These are phyloP conservation scores for Candida sanyaensis DNA, from an alignment of 1,139 yeast genomes.

Conservation along the genomic window DNA sequence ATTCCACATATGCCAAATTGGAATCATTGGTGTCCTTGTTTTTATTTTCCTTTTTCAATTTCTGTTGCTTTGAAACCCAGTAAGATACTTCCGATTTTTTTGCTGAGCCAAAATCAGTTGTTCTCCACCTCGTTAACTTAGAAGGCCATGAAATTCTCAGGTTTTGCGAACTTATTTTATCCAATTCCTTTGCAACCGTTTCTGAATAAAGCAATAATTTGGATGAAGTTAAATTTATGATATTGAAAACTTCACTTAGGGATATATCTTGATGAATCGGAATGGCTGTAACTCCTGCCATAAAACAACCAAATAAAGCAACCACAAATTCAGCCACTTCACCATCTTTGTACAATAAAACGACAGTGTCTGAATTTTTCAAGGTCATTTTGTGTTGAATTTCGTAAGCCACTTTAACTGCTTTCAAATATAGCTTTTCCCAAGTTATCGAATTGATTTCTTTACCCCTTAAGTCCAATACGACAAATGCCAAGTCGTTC, in stretches of 20 bases:
- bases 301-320: constrained; percentile 87
- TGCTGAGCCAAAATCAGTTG: constrained; percentile 84
- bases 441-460: constrained; percentile 77
- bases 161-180: constrained; percentile 48
- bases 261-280: constrained; percentile 81
- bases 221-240: constrained; percentile 73
- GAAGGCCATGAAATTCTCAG: constrained; percentile 43
- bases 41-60: constrained; percentile 31
- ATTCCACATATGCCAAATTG: constrained; percentile 92
- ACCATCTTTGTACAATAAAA: constrained; percentile 77
- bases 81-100: constrained; percentile 38
- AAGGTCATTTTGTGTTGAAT: constrained; percentile 70
- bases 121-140: constrained; percentile 69
- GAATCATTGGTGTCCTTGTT: constrained; percentile 23
- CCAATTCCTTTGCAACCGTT: constrained; percentile 68
- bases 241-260: constrained; percentile 65
- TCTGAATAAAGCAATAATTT: constrained; percentile 84
- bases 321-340: constrained; percentile 86
- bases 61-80: constrained; percentile 28
- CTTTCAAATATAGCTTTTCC: constrained; percentile 83
- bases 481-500: constrained; percentile 69
- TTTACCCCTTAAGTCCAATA: constrained; percentile 78
- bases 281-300: constrained; percentile 93
- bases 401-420: constrained; percentile 89
- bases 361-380: constrained; percentile 81